Conservation (phyloP, 441 rosid genomes). For the Biscutella laevigata region DNA sequence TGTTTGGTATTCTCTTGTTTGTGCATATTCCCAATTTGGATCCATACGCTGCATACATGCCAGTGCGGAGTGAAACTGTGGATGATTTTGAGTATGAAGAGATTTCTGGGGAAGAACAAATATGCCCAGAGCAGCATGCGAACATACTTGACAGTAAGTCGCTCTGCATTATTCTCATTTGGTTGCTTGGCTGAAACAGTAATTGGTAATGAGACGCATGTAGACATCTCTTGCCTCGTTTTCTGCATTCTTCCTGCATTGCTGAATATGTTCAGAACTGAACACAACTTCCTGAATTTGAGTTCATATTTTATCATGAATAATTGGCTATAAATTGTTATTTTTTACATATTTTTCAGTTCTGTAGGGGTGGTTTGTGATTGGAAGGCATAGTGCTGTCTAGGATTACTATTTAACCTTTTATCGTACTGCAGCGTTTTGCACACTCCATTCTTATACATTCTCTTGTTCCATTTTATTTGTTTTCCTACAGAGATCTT, state of each 20-base stretch:
- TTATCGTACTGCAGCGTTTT: background rate
- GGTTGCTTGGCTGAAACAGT: background rate
- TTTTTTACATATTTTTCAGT: background rate
- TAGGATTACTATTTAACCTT: background rate
- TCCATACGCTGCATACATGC: slow-evolving; percentile 83
- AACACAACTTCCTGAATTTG: background rate
- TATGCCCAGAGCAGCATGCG: slow-evolving; percentile 80
- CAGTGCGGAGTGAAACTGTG: slow-evolving; percentile 38
- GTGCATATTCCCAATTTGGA: slow-evolving; percentile 75
- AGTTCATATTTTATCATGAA: background rate
- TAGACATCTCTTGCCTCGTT: background rate
- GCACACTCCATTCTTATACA: background rate
- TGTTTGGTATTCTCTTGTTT: slow-evolving; percentile 75
- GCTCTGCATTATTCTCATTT: slow-evolving; percentile 5
- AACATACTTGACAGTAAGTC: slow-evolving; percentile 72
- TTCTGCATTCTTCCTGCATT: background rate
- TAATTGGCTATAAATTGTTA: background rate
- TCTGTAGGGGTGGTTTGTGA: background rate
- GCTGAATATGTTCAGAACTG: background rate
- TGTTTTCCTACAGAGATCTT: slow-evolving; percentile 38
- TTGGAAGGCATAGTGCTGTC: background rate
- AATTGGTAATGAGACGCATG: background rate
- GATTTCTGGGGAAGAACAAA: slow-evolving; percentile 68
- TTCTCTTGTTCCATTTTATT: background rate
- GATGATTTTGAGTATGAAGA: slow-evolving; percentile 79